Percentiles rank a stretch among this genome's conserved stretches.
Evolutionary conservation across 305 asterid species (phyloP).

Genomic region (Fraxinus sp.): DNA sequence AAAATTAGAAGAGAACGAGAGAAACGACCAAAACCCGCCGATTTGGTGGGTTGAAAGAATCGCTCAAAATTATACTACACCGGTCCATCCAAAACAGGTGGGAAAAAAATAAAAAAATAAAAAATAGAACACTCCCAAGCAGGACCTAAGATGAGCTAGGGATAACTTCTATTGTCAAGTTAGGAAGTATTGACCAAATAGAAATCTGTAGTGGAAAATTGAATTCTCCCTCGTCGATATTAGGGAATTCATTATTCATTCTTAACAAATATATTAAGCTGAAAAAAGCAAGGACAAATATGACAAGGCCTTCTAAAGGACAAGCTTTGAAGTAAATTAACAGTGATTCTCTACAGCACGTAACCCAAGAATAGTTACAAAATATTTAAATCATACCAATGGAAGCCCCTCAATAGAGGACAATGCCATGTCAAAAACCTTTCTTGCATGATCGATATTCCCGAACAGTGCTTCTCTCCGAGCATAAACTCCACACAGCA

Average conservation of each 20-base stretch:
- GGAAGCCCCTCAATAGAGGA: conserved; percentile 83
- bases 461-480: conserved; percentile 82
- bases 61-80: too few species aligned
- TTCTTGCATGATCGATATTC: conserved; percentile 83
- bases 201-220: neutral
- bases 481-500: conserved; percentile 96
- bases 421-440: conserved; percentile 94
- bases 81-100: too few species aligned
- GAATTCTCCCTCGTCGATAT: neutral
- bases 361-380: conserved; percentile 20
- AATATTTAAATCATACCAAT: conserved; percentile 45
- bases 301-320: neutral
- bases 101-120: too few species aligned
- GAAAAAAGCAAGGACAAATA: neutral
- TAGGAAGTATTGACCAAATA: neutral
- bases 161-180: neutral
- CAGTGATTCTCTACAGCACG: conserved; percentile 21
- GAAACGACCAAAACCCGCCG: too few species aligned
- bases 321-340: neutral
- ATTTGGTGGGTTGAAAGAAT: too few species aligned
- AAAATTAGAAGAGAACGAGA: too few species aligned
- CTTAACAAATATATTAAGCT: conserved; percentile 6
- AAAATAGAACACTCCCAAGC: too few species aligned
- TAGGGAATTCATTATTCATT: conserved; percentile 3
- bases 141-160: neutral